A percentile compares a stretch with the other conserved stretches of the same genome.
Evolutionary conservation across 2,329 filamentous ascomycete species (phyloP).

Genomic region (Colletotrichum nymphaeae): DNA sequence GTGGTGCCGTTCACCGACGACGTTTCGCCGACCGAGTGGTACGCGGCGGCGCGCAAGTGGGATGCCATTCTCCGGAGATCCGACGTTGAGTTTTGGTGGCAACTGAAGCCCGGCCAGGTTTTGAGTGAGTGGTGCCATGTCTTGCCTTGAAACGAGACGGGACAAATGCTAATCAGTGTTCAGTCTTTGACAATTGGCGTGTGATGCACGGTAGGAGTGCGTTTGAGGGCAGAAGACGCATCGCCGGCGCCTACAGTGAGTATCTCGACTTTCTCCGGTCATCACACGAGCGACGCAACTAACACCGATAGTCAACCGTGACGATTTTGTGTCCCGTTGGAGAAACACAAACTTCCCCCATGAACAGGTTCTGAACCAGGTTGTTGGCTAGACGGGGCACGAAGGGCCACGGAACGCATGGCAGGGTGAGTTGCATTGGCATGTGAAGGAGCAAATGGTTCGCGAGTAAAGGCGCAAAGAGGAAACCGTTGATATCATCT

Average conservation of each 20-base stretch:
- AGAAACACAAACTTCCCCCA: slow-evolving; percentile 74
- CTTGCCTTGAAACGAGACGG: not conserved
- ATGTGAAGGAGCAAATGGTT: not conserved
- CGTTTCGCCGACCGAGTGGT: slow-evolving; percentile 73
- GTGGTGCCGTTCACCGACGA: slow-evolving; percentile 67
- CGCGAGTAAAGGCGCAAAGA: not conserved
- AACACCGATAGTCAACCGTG: slow-evolving; percentile 71
- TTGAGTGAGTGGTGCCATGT: slow-evolving; percentile 68
- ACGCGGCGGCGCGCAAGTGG: slow-evolving; percentile 81
- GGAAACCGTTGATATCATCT: not conserved
- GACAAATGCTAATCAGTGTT: slow-evolving; percentile 34
- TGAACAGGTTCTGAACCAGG: slow-evolving; percentile 53
- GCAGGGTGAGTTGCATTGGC: not conserved
- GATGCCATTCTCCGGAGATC: slow-evolving; percentile 73
- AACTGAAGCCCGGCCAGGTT: slow-evolving; percentile 81
- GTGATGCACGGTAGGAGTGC: slow-evolving; percentile 87
- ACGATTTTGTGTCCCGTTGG: slow-evolving; percentile 84
- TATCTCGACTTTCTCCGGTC: slow-evolving; percentile 39
- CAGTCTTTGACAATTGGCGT: slow-evolving; percentile 97
- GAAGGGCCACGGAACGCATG: not conserved
- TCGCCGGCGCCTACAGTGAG: slow-evolving; percentile 93
- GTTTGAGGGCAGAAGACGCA: slow-evolving; percentile 85
- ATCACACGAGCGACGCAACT: not conserved
- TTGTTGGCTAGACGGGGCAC: slow-evolving; percentile 24
- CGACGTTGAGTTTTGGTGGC: slow-evolving; percentile 80